A percentile compares a stretch with the other conserved stretches of the same genome.
These are phyloP conservation scores for Salisapilia sapeloensis DNA, from an alignment of 352 stramenopile species.

Conservation along the genomic window DNA sequence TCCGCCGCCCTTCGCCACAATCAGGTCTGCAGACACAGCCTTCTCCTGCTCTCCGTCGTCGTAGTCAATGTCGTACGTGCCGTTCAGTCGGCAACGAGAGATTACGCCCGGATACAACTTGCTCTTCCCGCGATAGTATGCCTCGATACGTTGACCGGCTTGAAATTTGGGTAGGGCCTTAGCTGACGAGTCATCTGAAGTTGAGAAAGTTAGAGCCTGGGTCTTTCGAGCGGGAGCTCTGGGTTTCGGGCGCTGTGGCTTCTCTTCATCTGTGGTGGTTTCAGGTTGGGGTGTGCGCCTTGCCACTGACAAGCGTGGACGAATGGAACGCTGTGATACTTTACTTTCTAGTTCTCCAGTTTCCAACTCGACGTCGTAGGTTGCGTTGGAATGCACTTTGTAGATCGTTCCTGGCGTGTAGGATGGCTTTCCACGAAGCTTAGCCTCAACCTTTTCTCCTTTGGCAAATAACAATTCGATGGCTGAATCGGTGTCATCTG, in stretches of 20 bases:
- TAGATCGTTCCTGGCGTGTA: slow-evolving; percentile 34
- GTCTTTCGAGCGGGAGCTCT: slow-evolving; percentile 8
- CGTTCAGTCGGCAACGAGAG: slow-evolving; percentile 25
- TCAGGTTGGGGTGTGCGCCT: slow-evolving; percentile 10
- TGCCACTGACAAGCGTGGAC: slow-evolving; percentile 11
- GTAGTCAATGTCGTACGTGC: slow-evolving; percentile 28
- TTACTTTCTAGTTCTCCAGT: slow-evolving; percentile 35
- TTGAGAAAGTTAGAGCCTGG: slow-evolving; percentile 10
- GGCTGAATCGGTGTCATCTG: slow-evolving; percentile 10
- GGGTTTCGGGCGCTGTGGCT: slow-evolving; percentile 21
- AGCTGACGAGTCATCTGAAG: slow-evolving; percentile 19
- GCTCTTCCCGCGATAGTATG: slow-evolving; percentile 28
- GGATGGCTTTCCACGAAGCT: slow-evolving; percentile 19
- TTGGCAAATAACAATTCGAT: slow-evolving; percentile 20
- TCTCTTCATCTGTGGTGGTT: slow-evolving; percentile 13
- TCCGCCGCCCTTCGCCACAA: slow-evolving; percentile 7
- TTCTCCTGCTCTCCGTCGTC: slow-evolving; percentile 30
- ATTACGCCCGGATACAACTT: slow-evolving; percentile 37
- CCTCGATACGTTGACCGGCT: slow-evolving; percentile 20
- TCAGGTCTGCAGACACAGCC: slow-evolving; percentile 6
- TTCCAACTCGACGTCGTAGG: slow-evolving; percentile 47
- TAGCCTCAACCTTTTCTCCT: slow-evolving; percentile 37
- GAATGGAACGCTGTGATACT: slow-evolving; percentile 16
- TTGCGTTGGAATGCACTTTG: slow-evolving; percentile 24
- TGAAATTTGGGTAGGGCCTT: slow-evolving; percentile 11